Evolutionary conservation across 495 filamentous ascomycete species (phyloP).

Genomic region (Lasiosphaeria ovina): DNA sequence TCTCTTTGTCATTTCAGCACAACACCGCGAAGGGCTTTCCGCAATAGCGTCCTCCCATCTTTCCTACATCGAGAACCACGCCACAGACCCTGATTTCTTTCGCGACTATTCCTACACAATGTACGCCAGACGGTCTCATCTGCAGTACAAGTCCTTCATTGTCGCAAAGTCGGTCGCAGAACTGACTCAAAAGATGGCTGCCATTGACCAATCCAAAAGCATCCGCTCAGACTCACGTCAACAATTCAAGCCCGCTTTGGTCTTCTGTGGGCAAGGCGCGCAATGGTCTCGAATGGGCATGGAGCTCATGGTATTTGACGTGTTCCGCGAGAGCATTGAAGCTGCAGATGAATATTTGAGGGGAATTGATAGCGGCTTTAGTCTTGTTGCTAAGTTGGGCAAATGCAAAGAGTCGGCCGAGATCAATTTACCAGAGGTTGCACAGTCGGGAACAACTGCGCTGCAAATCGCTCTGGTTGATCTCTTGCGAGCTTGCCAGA

Average conservation of each 20-base stretch:
- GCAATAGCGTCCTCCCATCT: conserved; percentile 17
- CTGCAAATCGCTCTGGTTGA: conserved; percentile 54
- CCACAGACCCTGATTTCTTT: conserved; percentile 8
- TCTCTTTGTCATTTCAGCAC: conserved; percentile 24
- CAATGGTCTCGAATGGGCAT: conserved; percentile 48
- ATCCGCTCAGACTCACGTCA: conserved; percentile 9
- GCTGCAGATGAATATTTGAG: conserved; percentile 17
- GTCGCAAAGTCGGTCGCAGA: conserved; percentile 22
- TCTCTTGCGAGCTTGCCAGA: conserved; percentile 47
- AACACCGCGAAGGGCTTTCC: conserved; percentile 23
- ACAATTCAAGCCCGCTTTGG: conserved; percentile 3
- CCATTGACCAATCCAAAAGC: conserved; percentile 5
- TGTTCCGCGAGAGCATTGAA: conserved; percentile 28
- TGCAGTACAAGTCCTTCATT: conserved; percentile 23
- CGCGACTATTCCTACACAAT: conserved; percentile 29
- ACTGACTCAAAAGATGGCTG: conserved; percentile 7
- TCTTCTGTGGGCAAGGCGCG: conserved; percentile 28
- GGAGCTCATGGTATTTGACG: conserved; percentile 25
- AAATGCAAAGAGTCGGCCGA: conserved; percentile 12
- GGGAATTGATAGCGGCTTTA: neutral
- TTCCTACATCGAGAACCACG: conserved; percentile 18
- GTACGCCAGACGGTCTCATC: conserved; percentile 24
- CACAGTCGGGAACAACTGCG: conserved; percentile 47
- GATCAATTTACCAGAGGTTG: conserved; percentile 17
- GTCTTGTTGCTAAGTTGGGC: conserved; percentile 7